Percentiles rank a stretch among this genome's conserved stretches.
Conservation (phyloP, 2,329 filamentous ascomycete genomes). For the Didymella arachidicola region DNA sequence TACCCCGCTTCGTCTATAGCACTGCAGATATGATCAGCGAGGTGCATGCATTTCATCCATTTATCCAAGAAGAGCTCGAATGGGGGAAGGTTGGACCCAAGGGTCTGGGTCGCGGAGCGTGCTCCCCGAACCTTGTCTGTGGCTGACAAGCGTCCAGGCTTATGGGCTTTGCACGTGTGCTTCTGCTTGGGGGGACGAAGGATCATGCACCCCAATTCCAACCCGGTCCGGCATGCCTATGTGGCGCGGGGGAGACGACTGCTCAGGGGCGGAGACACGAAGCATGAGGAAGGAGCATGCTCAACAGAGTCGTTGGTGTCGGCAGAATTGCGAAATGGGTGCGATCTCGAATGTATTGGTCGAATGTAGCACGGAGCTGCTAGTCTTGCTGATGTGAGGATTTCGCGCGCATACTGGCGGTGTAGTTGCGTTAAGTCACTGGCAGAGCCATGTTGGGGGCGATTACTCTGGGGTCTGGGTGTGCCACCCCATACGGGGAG, state of each 20-base stretch:
- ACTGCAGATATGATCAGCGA: slow-evolving; percentile 18
- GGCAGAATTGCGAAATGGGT: slow-evolving; percentile 12
- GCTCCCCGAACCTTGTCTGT: slow-evolving; percentile 32
- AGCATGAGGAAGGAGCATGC: slow-evolving; percentile 18
- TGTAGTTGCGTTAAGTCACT: slow-evolving; percentile 14
- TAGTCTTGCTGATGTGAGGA: slow-evolving; percentile 32
- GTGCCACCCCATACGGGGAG: slow-evolving; percentile 29
- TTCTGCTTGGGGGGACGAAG: slow-evolving; percentile 16
- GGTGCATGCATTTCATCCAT: slow-evolving; percentile 14
- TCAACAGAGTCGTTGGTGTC: slow-evolving; percentile 6
- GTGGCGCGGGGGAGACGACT: slow-evolving; percentile 6
- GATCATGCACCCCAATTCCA: slow-evolving; percentile 4
- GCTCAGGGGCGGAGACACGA: slow-evolving; percentile 7
- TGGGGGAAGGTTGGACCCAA: slow-evolving; percentile 31
- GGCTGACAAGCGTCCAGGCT: slow-evolving; percentile 21
- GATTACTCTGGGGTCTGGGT: slow-evolving; percentile 28
- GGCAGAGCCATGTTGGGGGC: slow-evolving; percentile 20
- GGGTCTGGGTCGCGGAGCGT: slow-evolving; percentile 32
- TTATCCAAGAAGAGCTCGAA: slow-evolving; percentile 24
- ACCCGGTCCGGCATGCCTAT: slow-evolving; percentile 19
- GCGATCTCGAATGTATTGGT: slow-evolving; percentile 21
- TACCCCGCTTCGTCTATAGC: slow-evolving; percentile 22
- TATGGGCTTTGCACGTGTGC: slow-evolving; percentile 29
- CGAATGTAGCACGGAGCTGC: slow-evolving; percentile 7
- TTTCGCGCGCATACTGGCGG: slow-evolving; percentile 18